These are phyloP conservation scores for Stachybotrys elegans DNA, from an alignment of 2,329 filamentous ascomycete species.

Conservation along the genomic window DNA sequence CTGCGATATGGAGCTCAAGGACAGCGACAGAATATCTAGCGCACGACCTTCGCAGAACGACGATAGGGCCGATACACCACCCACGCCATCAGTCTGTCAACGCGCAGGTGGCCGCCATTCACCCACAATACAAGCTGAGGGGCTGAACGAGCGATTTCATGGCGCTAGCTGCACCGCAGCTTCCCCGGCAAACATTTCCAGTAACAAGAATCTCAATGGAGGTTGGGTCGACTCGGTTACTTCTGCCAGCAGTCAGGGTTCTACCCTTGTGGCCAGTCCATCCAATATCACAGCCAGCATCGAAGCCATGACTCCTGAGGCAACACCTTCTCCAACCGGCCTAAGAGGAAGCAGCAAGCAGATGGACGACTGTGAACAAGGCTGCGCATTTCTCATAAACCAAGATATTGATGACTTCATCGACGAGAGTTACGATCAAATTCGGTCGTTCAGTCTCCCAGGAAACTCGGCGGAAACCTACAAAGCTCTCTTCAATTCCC, in stretches of 20 bases:
- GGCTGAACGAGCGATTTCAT: not conserved
- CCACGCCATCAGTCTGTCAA: not conserved
- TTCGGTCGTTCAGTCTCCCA: not conserved
- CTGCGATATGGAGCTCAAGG: not conserved
- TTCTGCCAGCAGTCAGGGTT: not conserved
- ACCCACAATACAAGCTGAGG: not conserved
- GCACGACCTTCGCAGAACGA: not conserved
- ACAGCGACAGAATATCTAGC: not conserved
- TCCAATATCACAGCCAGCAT: not conserved
- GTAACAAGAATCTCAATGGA: not conserved
- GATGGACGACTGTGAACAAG: not conserved
- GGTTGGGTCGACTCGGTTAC: not conserved
- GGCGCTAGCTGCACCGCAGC: not conserved
- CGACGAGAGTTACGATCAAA: not conserved
- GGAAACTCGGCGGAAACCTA: not conserved
- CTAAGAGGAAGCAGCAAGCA: not conserved
- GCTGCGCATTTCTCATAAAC: not conserved
- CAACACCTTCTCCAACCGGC: not conserved
- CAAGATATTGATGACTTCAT: constrained; percentile 1
- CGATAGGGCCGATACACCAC: too few relatives aligned
- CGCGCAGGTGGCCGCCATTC: not conserved
- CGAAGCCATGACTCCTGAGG: not conserved
- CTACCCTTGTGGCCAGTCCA: not conserved
- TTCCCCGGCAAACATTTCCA: not conserved
- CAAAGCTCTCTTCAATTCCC: not conserved